phyloP scores from a whole-genome alignment of 768 basidiomycete species.

The Boletus sp. region DNA sequence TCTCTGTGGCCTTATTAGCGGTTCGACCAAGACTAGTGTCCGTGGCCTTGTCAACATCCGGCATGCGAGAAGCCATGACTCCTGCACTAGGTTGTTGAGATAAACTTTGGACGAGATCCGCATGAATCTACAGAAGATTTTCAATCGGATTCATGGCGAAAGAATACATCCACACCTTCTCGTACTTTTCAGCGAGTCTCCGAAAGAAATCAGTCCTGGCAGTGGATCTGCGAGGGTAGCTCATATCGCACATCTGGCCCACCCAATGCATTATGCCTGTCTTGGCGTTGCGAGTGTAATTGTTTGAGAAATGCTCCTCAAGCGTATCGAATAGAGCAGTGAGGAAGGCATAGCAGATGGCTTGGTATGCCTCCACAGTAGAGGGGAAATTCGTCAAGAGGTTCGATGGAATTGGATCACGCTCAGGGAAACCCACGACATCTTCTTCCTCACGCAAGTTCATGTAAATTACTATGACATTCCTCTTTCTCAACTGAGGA shows the following conservation, averaged over 20 bases:
- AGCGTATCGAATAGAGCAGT: too few species aligned
- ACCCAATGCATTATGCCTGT: not conserved
- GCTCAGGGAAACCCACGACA: not conserved
- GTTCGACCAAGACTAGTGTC: not conserved
- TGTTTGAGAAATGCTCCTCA: not conserved
- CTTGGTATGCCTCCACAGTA: too few species aligned
- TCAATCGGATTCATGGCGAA: too few species aligned
- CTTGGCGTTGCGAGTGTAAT: not conserved
- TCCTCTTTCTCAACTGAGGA: not conserved
- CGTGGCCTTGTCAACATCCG: not conserved
- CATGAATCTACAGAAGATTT: not conserved
- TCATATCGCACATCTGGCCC: not conserved
- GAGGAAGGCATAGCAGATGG: too few species aligned
- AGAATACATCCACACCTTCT: too few species aligned
- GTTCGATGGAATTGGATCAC: not conserved
- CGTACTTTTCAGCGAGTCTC: not conserved
- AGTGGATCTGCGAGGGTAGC: not conserved
- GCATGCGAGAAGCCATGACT: accelerated
- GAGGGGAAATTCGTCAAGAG: too few species aligned
- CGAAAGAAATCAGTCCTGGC: not conserved
- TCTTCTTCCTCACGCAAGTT: not conserved
- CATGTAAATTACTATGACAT: not conserved
- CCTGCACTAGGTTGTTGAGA: not conserved
- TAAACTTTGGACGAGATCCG: not conserved
- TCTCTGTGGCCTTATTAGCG: not conserved